Evolutionary conservation across 345 rosid genomes (phyloP).

Genomic region (Eucalyptus curtisii): DNA sequence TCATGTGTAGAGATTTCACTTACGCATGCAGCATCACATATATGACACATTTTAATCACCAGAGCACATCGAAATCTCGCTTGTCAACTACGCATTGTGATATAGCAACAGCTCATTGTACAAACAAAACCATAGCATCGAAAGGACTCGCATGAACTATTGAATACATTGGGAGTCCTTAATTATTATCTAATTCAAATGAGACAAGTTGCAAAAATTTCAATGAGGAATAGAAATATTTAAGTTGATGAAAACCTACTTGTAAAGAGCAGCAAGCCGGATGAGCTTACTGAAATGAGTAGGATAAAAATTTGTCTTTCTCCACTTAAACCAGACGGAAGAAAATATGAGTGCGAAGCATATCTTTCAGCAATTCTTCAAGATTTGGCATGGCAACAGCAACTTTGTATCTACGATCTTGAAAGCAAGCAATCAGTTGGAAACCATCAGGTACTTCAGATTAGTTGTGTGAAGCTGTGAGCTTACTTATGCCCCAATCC

Average conservation of each 20-base stretch:
- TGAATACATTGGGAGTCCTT: neutral
- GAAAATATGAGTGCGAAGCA: constrained; percentile 61
- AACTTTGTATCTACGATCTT: constrained; percentile 49
- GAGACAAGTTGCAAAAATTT: neutral
- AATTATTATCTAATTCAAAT: neutral
- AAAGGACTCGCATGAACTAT: neutral
- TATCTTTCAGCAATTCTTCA: constrained; percentile 64
- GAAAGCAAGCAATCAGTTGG: neutral
- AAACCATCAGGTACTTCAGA: neutral
- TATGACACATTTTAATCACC: neutral
- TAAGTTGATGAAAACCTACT: constrained; percentile 27
- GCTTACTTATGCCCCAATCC: neutral
- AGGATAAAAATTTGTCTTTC: constrained; percentile 63
- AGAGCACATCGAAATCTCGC: neutral
- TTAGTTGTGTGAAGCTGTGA: neutral
- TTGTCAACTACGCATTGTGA: neutral
- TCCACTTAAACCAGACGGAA: constrained; percentile 80
- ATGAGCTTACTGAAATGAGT: constrained; percentile 87
- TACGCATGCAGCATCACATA: neutral
- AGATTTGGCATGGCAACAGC: constrained; percentile 93
- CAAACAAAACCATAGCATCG: neutral
- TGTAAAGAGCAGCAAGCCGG: constrained; percentile 75
- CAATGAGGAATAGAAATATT: neutral
- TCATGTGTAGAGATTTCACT: neutral
- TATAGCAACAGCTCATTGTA: neutral